A percentile compares a stretch with the other conserved stretches of the same genome.
These are phyloP conservation scores for Exophiala calicioides DNA, from an alignment of 2,329 filamentous ascomycete species.

Conservation along the genomic window DNA sequence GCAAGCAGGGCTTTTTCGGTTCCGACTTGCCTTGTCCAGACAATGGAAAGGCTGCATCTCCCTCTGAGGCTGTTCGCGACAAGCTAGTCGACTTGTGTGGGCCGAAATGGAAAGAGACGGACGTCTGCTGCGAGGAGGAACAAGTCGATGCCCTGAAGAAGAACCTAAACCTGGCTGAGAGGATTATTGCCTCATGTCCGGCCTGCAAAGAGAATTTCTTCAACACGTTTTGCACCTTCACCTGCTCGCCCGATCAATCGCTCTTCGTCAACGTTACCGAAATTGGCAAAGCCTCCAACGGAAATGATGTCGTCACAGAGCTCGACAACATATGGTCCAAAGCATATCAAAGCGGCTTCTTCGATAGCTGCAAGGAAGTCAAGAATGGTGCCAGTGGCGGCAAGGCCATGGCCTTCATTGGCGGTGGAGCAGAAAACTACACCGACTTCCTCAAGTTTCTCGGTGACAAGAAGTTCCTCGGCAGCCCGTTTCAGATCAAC, in stretches of 20 bases:
- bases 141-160: conserved; percentile 82
- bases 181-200: conserved; percentile 88
- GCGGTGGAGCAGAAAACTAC: conserved; percentile 90
- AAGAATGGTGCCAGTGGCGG: conserved; percentile 95
- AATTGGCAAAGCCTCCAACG: conserved; percentile 57
- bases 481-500: conserved; percentile 98
- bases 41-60: conserved; percentile 77
- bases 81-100: conserved; percentile 86
- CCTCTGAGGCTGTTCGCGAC: conserved; percentile 68
- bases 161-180: conserved; percentile 82
- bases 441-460: conserved; percentile 85
- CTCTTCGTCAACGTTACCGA: conserved; percentile 90
- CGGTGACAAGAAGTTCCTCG: conserved; percentile 81
- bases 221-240: conserved; percentile 97
- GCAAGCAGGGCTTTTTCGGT: conserved; percentile 86
- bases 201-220: conserved; percentile 99
- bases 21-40: conserved; percentile 89
- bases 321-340: conserved; percentile 86
- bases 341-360: conserved; percentile 83
- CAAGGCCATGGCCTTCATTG: conserved; percentile 93
- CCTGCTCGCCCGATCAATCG: conserved; percentile 94
- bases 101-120: conserved; percentile 76
- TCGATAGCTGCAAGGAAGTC: conserved; percentile 97
- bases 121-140: conserved; percentile 79
- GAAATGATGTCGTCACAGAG: conserved; percentile 74